A percentile compares a stretch with the other conserved stretches of the same genome.
These are phyloP conservation scores for Phoma sp. DNA, from an alignment of 2,329 filamentous ascomycete genomes.

Conservation along the genomic window DNA sequence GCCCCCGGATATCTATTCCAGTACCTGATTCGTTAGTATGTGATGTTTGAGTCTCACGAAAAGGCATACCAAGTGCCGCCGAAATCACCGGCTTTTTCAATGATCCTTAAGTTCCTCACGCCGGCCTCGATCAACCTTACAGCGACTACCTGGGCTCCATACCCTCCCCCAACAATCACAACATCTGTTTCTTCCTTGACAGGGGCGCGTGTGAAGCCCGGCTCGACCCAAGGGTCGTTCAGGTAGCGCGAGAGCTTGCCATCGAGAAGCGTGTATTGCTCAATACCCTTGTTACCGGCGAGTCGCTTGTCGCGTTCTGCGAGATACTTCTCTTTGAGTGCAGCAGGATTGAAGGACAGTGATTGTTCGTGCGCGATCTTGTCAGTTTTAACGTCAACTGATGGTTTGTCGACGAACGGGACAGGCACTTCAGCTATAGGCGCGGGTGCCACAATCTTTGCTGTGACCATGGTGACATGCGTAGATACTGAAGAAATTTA, in stretches of 20 bases:
- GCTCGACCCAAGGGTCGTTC: slow-evolving; percentile 39
- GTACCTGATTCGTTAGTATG: slow-evolving; percentile 38
- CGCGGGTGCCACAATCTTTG: slow-evolving; percentile 21
- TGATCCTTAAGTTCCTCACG: slow-evolving; percentile 49
- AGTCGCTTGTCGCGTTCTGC: slow-evolving; percentile 40
- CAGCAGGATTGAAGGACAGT: slow-evolving; percentile 32
- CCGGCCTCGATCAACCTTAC: slow-evolving; percentile 50
- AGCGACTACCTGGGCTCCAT: slow-evolving; percentile 53
- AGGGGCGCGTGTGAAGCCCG: slow-evolving; percentile 32
- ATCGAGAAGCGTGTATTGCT: slow-evolving; percentile 39
- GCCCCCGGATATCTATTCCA: slow-evolving; percentile 50
- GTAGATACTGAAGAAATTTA: not conserved
- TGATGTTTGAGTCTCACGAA: not conserved
- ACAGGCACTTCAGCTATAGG: slow-evolving; percentile 25
- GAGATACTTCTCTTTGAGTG: slow-evolving; percentile 37
- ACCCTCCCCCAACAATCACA: slow-evolving; percentile 54
- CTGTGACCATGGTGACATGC: slow-evolving; percentile 14
- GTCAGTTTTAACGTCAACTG: slow-evolving; percentile 23
- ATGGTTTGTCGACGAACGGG: slow-evolving; percentile 20
- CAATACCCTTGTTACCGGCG: slow-evolving; percentile 29
- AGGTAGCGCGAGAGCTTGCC: slow-evolving; percentile 33
- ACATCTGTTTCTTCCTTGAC: slow-evolving; percentile 38
- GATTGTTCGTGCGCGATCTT: slow-evolving; percentile 23
- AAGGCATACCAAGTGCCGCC: slow-evolving; percentile 53
- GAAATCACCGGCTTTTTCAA: slow-evolving; percentile 57